A percentile compares a stretch with the other conserved stretches of the same genome.
Conservation (phyloP, 192 early-diverging fungal species). For the Chytriomyces hyalinus region DNA sequence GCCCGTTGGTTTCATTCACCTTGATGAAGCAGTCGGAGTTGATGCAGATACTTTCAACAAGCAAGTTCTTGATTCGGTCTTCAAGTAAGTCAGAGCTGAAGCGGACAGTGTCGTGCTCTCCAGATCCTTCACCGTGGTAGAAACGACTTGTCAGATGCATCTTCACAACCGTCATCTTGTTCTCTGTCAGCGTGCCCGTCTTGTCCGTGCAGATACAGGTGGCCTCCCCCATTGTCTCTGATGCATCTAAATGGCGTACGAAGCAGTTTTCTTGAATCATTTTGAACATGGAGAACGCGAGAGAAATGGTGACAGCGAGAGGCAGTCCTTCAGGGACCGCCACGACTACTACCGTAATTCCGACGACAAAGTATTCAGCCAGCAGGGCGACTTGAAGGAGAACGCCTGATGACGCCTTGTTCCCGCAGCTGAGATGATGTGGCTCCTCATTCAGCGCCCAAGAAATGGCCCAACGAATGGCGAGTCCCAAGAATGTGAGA, state of each 20-base stretch:
- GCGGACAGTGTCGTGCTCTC: conserved; percentile 47
- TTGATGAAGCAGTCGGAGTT: conserved; percentile 68
- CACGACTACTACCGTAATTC: conserved; percentile 65
- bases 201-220: conserved; percentile 70
- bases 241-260: conserved; percentile 65
- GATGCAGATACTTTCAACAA: conserved; percentile 54
- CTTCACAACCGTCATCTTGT: conserved; percentile 68
- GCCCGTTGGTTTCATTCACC: conserved; percentile 41
- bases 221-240: conserved; percentile 69
- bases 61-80: conserved; percentile 37
- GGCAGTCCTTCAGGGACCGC: conserved; percentile 69
- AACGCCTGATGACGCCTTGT: conserved; percentile 15
- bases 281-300: conserved; percentile 69
- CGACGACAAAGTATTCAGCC: conserved; percentile 60
- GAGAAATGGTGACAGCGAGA: conserved; percentile 67
- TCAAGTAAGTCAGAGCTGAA: conserved; percentile 49
- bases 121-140: conserved; percentile 63
- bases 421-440: conserved; percentile 19
- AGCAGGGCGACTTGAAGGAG: conserved; percentile 46
- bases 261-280: conserved; percentile 72
- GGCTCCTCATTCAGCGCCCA: conserved; percentile 25
- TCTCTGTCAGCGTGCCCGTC: conserved; percentile 67
- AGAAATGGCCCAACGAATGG: conserved; percentile 58
- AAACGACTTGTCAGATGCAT: conserved; percentile 48
- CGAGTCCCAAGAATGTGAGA: conserved; percentile 59